Conservation (phyloP, 2,329 filamentous ascomycete genomes). For the Apiospora kogelbergensis region DNA sequence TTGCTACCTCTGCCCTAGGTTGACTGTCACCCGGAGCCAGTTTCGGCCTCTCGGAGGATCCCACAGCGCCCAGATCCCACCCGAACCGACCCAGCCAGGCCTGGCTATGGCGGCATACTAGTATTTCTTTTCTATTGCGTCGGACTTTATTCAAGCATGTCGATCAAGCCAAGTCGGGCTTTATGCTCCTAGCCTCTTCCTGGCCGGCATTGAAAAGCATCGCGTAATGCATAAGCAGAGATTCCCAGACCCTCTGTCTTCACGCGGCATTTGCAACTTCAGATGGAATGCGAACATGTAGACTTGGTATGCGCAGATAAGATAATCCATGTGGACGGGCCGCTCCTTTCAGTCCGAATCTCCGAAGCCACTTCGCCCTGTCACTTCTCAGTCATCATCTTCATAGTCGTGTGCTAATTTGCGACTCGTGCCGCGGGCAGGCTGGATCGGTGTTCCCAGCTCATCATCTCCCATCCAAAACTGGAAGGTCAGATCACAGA, state of each 20-base stretch:
- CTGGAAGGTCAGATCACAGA: background rate
- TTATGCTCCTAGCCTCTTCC: too few relatives aligned
- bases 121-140: too few relatives aligned
- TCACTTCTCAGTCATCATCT: background rate
- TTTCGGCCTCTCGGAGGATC: background rate
- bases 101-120: too few relatives aligned
- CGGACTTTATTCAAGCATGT: too few relatives aligned
- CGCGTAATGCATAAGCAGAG: background rate
- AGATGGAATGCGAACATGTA: background rate
- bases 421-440: background rate
- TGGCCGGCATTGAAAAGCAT: background rate
- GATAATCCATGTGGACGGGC: background rate
- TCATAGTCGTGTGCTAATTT: background rate
- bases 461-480: background rate
- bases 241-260: background rate
- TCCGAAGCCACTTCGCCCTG: background rate
- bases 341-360: background rate
- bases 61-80: background rate
- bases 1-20: background rate
- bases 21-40: background rate
- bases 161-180: too few relatives aligned
- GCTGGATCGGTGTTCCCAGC: background rate
- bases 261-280: background rate
- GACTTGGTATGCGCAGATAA: background rate
- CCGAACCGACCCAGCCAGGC: background rate